Base-by-base conservation (phyloP, 306 rosid species). In the Carpinus fangiana region DNA sequence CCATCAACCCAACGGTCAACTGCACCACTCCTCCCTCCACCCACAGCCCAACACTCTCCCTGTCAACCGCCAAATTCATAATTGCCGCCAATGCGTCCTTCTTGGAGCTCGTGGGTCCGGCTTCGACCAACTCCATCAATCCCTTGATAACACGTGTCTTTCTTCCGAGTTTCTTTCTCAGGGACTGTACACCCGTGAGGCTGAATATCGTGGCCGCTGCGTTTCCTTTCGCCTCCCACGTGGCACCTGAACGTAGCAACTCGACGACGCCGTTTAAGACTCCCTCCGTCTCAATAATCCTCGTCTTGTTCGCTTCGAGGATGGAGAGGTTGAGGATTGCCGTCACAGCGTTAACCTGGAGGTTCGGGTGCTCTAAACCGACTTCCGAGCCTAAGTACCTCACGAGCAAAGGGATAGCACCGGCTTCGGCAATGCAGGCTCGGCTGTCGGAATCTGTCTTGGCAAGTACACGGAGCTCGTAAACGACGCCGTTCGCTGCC, bases 171-270 rank as follows among this genome's bases (percentile, higher is more conserved):
- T 75, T 84, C 76, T 89, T 89, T 34, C 96, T 81, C 57, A 80
- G 87, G 4, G 80, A 71, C 0, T 81, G 82, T 56, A 84, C 90
- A 1, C 87, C 86, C 0, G 97, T 82, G 9, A 96, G 78, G 50
- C 97, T 90, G 73, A 91, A 96, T 52, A 96, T 84, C 28, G 97
- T 87, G 0, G 99, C 98, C 0, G 97, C 98, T 4, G 98, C 98
- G n/a, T 96, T 96, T 0, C 94, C 96, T 53, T 89, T 96, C 5
- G 99, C 96, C 55, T 96, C 99, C 99, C 99, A 96, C 26, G 94
- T 87, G 70, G 89, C 89, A 0, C 98, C 98, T 0, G 83, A 55
- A 0, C 84, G 81, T 1, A 96, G 84, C 36, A 96, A 96, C 78
- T 90, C 96, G 0, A 88, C 76, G 1, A 96, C 82, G 28, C 94